These are phyloP conservation scores for Stellera chamaejasme DNA, from an alignment of 345 rosid species.

Conservation along the genomic window DNA sequence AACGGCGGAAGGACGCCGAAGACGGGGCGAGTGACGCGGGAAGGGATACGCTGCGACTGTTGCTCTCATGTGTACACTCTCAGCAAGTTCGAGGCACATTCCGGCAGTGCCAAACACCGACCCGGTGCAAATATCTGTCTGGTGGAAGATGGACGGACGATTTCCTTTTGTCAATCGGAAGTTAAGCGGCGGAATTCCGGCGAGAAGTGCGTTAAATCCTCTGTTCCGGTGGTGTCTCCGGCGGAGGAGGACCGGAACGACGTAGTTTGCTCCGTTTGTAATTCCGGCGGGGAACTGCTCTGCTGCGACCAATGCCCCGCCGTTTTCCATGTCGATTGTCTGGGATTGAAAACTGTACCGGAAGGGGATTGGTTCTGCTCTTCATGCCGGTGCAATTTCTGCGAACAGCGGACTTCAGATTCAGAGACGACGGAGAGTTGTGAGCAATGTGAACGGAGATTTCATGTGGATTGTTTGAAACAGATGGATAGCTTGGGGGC, in stretches of 20 bases:
- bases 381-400: slow-evolving; percentile 57
- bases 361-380: slow-evolving; percentile 76
- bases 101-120: slow-evolving; percentile 11
- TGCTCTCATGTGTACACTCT: slow-evolving; percentile 19
- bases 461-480: slow-evolving; percentile 34
- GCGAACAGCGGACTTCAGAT: slow-evolving; percentile 22
- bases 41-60: slow-evolving; percentile 21
- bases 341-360: slow-evolving; percentile 45
- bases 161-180: slow-evolving; percentile 38
- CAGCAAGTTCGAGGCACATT: slow-evolving; percentile 17
- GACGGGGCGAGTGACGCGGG: slow-evolving; percentile 33
- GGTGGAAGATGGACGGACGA: slow-evolving; percentile 32
- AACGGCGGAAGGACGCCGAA: slow-evolving; percentile 7
- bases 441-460: slow-evolving; percentile 50
- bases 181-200: slow-evolving; percentile 8
- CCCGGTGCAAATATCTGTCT: slow-evolving; percentile 25
- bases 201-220: slow-evolving; percentile 4
- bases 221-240: slow-evolving; percentile 3
- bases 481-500: slow-evolving; percentile 7
- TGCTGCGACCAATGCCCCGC: slow-evolving; percentile 59
- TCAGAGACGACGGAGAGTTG: slow-evolving; percentile 21
- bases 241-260: slow-evolving; percentile 8
- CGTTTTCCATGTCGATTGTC: slow-evolving; percentile 34
- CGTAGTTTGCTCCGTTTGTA: slow-evolving; percentile 35
- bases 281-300: slow-evolving; percentile 41